A percentile compares a stretch with the other conserved stretches of the same genome.
phyloP scores from a whole-genome alignment of 495 filamentous ascomycete genomes.

The Amorphotheca resinae region DNA sequence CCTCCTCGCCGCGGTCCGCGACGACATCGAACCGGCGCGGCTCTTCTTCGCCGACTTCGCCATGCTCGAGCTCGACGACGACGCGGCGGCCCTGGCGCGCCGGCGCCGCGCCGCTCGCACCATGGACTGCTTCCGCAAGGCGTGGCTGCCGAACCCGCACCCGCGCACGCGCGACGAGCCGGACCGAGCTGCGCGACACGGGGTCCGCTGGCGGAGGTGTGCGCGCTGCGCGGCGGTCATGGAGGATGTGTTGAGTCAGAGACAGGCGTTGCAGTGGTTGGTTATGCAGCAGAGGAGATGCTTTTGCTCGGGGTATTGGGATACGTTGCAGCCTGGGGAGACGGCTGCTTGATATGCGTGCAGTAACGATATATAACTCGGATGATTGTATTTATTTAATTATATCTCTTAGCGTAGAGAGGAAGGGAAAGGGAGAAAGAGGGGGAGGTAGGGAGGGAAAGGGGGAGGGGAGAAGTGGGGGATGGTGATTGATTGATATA shows the following conservation, averaged over 20 bases:
- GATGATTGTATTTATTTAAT: too few relatives aligned
- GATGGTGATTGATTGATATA: too few relatives aligned
- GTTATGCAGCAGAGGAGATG: conserved; percentile 39
- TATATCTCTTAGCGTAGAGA: too few relatives aligned
- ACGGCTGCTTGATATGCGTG: conserved; percentile 16
- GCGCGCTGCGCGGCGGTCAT: conserved; percentile 48
- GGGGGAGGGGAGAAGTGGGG: too few relatives aligned
- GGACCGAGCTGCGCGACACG: neutral
- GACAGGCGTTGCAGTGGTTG: conserved; percentile 35
- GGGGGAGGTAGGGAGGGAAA: too few relatives aligned
- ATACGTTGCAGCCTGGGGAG: conserved; percentile 22
- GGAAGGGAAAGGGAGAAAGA: too few relatives aligned
- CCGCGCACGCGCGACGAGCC: conserved; percentile 4
- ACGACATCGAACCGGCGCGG: conserved; percentile 29
- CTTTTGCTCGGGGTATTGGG: conserved; percentile 39
- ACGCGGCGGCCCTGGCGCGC: conserved; percentile 1
- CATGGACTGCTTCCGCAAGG: conserved; percentile 19
- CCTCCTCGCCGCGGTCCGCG: conserved; percentile 27
- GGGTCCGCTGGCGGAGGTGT: conserved; percentile 38
- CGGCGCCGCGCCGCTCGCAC: conserved; percentile 7
- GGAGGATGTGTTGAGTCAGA: conserved; percentile 40
- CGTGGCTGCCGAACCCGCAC: conserved; percentile 13
- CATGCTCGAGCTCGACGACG: conserved; percentile 35
- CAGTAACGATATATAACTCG: too few relatives aligned
- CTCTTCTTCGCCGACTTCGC: conserved; percentile 38